phyloP scores from a whole-genome alignment of 2,329 filamentous ascomycete genomes.

The Orbilia brochopaga region DNA sequence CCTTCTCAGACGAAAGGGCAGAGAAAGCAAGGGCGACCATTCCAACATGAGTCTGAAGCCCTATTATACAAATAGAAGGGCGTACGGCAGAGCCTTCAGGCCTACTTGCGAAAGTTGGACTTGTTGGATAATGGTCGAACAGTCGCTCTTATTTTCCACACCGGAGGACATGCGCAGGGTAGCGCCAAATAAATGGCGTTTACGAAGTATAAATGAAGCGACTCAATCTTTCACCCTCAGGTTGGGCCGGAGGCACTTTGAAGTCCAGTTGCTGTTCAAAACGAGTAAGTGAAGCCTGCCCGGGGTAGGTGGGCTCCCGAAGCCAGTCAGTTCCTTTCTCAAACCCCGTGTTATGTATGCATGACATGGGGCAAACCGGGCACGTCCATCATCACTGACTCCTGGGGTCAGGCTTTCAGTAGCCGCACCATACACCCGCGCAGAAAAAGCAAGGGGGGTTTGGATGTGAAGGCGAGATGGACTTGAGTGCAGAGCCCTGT shows the following conservation, averaged over 20 bases:
- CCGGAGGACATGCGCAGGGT: not conserved
- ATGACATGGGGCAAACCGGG: conserved; percentile 22
- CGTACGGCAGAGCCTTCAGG: too few species aligned
- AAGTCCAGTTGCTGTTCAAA: not conserved
- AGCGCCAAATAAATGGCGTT: conserved; percentile 47
- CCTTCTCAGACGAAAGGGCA: conserved; percentile 15
- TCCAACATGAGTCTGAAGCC: conserved; percentile 38
- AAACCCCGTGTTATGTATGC: conserved; percentile 24
- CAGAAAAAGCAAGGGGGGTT: conserved; percentile 36
- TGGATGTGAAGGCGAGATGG: not conserved
- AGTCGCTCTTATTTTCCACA: conserved; percentile 21
- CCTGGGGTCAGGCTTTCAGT: conserved; percentile 12
- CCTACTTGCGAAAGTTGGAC: conserved; percentile 19
- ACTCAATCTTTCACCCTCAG: conserved; percentile 21
- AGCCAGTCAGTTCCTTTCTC: conserved; percentile 6
- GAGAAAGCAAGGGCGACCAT: conserved; percentile 13
- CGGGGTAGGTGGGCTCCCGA: conserved; percentile 9
- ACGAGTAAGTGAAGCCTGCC: conserved; percentile 25
- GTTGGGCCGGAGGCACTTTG: not conserved
- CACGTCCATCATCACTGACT: conserved; percentile 15
- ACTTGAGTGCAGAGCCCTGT: conserved; percentile 42
- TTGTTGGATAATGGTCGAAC: conserved; percentile 40
- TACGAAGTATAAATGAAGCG: conserved; percentile 36
- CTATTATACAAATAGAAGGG: conserved; percentile 16
- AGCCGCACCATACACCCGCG: conserved; percentile 32